These are phyloP conservation scores for Lojkania enalia DNA, from an alignment of 2,329 filamentous ascomycete genomes.

Conservation along the genomic window DNA sequence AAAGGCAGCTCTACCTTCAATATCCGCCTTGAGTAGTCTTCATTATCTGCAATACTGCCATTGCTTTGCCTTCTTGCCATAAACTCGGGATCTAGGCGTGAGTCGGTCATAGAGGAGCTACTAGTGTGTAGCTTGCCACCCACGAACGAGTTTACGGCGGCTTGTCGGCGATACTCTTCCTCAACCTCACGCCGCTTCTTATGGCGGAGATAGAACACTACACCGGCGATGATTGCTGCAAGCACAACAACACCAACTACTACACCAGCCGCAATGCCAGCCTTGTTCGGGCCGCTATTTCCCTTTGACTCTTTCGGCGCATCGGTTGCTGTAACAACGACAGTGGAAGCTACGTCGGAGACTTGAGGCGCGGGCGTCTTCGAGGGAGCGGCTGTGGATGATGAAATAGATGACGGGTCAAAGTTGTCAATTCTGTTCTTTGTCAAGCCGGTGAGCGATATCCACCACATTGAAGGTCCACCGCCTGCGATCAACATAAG, in stretches of 20 bases:
- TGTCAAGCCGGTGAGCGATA: constrained; percentile 57
- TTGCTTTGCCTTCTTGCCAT: constrained; percentile 86
- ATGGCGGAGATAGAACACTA: constrained; percentile 74
- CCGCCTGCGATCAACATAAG: constrained; percentile 52
- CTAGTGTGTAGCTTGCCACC: constrained; percentile 65
- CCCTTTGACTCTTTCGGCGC: constrained; percentile 49
- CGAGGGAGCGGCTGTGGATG: constrained; percentile 17
- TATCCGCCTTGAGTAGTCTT: constrained; percentile 95
- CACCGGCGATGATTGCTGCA: constrained; percentile 66
- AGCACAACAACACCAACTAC: constrained; percentile 80
- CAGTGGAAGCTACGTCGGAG: constrained; percentile 32
- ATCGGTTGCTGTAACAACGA: constrained; percentile 37
- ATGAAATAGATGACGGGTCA: constrained; percentile 31
- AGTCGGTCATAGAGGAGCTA: constrained; percentile 75
- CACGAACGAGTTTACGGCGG: constrained; percentile 73
- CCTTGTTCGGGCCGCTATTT: constrained; percentile 64
- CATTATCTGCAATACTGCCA: constrained; percentile 94
- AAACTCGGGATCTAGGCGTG: constrained; percentile 79
- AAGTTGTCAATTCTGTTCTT: constrained; percentile 43
- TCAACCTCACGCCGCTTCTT: constrained; percentile 77
- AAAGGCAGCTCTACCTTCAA: constrained; percentile 68
- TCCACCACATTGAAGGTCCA: constrained; percentile 55
- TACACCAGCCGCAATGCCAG: constrained; percentile 82
- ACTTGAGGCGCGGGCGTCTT: constrained; percentile 17
- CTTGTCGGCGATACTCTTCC: constrained; percentile 81